A percentile compares a stretch with the other conserved stretches of the same genome.
Conservation (phyloP, 2,329 filamentous ascomycete species). For the Pseudocercospora crystallina region DNA sequence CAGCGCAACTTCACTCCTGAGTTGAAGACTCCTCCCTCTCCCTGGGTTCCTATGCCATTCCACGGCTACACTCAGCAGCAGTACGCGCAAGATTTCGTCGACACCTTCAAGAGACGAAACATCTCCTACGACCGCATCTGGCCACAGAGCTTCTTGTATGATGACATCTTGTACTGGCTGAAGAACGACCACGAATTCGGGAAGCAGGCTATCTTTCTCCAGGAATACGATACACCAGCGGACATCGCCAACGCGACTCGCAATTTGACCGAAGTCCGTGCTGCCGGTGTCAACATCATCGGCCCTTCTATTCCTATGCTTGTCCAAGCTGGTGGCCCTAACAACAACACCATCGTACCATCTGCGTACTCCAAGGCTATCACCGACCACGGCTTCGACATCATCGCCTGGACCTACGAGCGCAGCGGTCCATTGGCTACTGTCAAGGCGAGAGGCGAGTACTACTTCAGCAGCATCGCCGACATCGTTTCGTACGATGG, state of each 20-base stretch:
- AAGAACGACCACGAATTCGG: constrained; percentile 13
- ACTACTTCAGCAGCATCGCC: constrained; percentile 14
- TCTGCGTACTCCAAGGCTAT: constrained; percentile 7
- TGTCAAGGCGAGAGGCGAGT: constrained; percentile 9
- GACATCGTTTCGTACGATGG: constrained; percentile 8
- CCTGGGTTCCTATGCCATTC: constrained; percentile 11
- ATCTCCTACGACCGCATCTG: constrained; percentile 10
- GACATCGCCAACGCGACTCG: constrained; percentile 6
- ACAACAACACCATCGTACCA: constrained; percentile 8
- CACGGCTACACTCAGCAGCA: constrained; percentile 12
- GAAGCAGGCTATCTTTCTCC: constrained; percentile 9
- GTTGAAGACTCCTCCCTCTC: constrained; percentile 4
- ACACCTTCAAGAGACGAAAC: constrained; percentile 5
- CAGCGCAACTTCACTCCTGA: constrained; percentile 12
- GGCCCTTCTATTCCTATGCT: constrained; percentile 11
- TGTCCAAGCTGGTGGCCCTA: constrained; percentile 1
- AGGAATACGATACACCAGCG: constrained; percentile 9
- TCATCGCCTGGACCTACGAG: constrained; percentile 11
- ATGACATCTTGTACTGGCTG: constrained; percentile 11
- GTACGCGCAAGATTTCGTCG: constrained; percentile 11
- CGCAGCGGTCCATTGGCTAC: constrained; percentile 8
- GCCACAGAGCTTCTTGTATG: constrained; percentile 8
- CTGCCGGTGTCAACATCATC: constrained; percentile 11
- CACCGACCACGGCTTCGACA: constrained; percentile 4
- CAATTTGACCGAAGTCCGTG: constrained; percentile 8